Evolutionary conservation across 352 stramenopile species (phyloP).

Genomic region (Phytophthora pini): DNA sequence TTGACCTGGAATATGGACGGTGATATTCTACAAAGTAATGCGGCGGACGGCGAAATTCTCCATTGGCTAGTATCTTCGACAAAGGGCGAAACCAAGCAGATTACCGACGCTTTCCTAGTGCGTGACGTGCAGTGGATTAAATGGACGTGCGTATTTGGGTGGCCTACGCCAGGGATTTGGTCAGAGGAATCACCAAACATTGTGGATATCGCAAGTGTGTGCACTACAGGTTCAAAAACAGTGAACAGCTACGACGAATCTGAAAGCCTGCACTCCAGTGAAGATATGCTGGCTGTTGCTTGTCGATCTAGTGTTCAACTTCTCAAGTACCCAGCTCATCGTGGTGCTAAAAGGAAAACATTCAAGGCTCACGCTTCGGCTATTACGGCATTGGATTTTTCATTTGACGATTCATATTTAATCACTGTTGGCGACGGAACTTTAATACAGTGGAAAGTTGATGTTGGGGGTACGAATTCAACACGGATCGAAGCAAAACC

Average conservation of each 20-base stretch:
- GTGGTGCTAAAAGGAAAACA: slow-evolving; percentile 45
- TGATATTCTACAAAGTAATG: slow-evolving; percentile 85
- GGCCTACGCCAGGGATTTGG: slow-evolving; percentile 71
- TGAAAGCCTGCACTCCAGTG: slow-evolving; percentile 9
- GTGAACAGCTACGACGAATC: not conserved
- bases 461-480: not conserved
- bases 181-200: slow-evolving; percentile 54
- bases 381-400: slow-evolving; percentile 60
- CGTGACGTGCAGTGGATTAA: slow-evolving; percentile 65
- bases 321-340: slow-evolving; percentile 57
- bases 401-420: slow-evolving; percentile 53
- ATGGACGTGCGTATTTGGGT: slow-evolving; percentile 78
- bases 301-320: slow-evolving; percentile 56
- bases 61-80: slow-evolving; percentile 53
- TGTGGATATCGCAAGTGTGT: slow-evolving; percentile 57
- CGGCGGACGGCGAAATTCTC: slow-evolving; percentile 66
- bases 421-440: slow-evolving; percentile 65
- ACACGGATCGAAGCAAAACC: not conserved
- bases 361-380: slow-evolving; percentile 56
- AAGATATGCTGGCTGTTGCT: slow-evolving; percentile 59
- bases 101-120: slow-evolving; percentile 67
- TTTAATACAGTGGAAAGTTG: slow-evolving; percentile 62
- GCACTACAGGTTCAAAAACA: slow-evolving; percentile 40
- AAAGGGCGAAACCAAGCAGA: slow-evolving; percentile 55
- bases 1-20: slow-evolving; percentile 90